A percentile compares a stretch with the other conserved stretches of the same genome.
These are phyloP conservation scores for Oryza brachyantha DNA, from an alignment of 176 grass and related monocot species.

Conservation along the genomic window DNA sequence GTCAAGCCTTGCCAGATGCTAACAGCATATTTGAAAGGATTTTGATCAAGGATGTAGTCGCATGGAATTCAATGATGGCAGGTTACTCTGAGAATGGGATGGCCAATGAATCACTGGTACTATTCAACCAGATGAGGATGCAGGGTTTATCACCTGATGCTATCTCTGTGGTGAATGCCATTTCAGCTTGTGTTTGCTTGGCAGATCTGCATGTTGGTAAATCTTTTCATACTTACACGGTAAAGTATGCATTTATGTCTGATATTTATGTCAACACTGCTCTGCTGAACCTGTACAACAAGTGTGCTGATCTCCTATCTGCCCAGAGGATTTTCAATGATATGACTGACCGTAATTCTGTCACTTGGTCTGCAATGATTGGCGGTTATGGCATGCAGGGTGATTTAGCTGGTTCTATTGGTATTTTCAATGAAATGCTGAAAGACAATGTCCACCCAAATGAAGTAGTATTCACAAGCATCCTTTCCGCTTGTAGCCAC, in stretches of 20 bases:
- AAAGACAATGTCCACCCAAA: conserved; percentile 58
- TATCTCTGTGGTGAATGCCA: conserved; percentile 50
- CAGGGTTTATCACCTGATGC: conserved; percentile 48
- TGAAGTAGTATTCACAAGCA: conserved; percentile 59
- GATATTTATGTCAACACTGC: conserved; percentile 61
- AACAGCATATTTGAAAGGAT: conserved; percentile 38
- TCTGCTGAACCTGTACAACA: conserved; percentile 68
- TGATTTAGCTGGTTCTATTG: conserved; percentile 44
- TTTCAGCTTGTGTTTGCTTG: conserved; percentile 55
- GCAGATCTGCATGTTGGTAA: conserved; percentile 46
- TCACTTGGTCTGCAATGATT: conserved; percentile 80
- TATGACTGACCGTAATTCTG: conserved; percentile 52
- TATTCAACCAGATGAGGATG: conserved; percentile 57
- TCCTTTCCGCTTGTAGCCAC: conserved; percentile 71
- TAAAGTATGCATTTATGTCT: conserved; percentile 47
- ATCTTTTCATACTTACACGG: conserved; percentile 52
- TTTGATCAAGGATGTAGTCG: conserved; percentile 50
- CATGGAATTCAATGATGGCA: conserved; percentile 64
- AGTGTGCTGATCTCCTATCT: conserved; percentile 55
- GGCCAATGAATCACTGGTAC: conserved; percentile 35
- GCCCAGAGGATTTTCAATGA: conserved; percentile 49
- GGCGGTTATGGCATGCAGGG: conserved; percentile 70
- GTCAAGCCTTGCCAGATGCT: conserved; percentile 40
- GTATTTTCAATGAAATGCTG: conserved; percentile 62
- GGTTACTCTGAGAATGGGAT: conserved; percentile 63